Base-by-base conservation (phyloP, 1,284 basidiomycete species). In the Mycocalia duriaeana region DNA sequence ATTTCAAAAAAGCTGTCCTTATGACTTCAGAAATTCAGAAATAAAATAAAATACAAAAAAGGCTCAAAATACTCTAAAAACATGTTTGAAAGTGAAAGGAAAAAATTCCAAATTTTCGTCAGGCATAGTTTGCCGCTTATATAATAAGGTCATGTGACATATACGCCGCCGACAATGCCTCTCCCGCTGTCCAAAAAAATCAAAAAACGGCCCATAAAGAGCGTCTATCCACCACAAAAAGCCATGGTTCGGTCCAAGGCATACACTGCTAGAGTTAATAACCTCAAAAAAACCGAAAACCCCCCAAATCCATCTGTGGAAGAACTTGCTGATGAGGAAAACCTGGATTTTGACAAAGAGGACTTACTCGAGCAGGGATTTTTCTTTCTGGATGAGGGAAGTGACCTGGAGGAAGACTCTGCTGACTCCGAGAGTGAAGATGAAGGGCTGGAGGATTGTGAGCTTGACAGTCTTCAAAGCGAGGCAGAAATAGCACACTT, bases 51-150 rank as follows among this genome's bases (percentile, higher is more conserved):
- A 11, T 34, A 13, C 11, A 16, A 23, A 41, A 20, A 23, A 19
- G 39, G 20, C 23, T 41, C 20, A 19, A 41, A 41, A 41, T 41
- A 23, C 39, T 23, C n/a, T 41, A 1, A 20, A 20, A 40, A 18
- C n/a, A 40, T 40, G 38, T 40, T 40, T 40, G n/a, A n/a, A 19
- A 40, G 24, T 40, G 38, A 22, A 18, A 18, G 38, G 18, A 40
- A 22, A 7, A 7, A 18, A 13, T 6, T 41, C 25, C 11, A 23
- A 41, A 20, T 41, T 41, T 41, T 16, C 2, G 20, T 23, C 20
- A 14, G 9, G 6, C 16, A 41, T 23, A 41, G 20, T 41, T 41
- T 19, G 39, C 39, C 2, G 16, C 39, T 41, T 41, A 41, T 23
- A 23, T 41, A 41, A 41, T 41, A 20, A 2, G 9, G 11, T 22